Base-by-base conservation (phyloP, 805 yeast genomes). In the Cyberlindnera nakhonratchasimensis region DNA sequence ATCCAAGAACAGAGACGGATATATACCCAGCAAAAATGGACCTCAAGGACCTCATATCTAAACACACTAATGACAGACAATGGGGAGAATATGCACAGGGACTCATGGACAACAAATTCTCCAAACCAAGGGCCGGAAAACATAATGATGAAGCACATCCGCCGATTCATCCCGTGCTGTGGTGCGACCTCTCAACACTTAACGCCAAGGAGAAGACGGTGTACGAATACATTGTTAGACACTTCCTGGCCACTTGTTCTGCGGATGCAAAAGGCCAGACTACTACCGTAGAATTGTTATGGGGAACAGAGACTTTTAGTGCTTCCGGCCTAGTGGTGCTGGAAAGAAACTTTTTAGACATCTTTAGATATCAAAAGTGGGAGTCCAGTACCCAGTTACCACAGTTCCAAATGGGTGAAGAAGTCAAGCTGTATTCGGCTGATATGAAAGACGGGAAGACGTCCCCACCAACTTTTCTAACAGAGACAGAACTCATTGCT, bases 1-100 rank as follows among this genome's bases (percentile, higher is more conserved):
- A 93, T 59, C 99, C 99, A 3, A 83, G 99, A 70, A 93, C 99
- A 0, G 99, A 93, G 58, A 93, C 99, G 0, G 97, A 93, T 60
- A 74, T 66, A 19, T 95, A 86, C 55, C 96, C 96, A 2, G 62
- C 66, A 0, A 70, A 72, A 2, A 87, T 90, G 85, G 87, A 93
- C 55, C 67, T 93, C 37, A 67, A 67, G 41, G 64, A 65, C 1
- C 61, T 88, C 2, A 71, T 93, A 2, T 66, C 64, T n/a, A 76
- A 77, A 20, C 97, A 89, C 51, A 57, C 63, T 0, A 65, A 63
- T 12, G 75, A 77, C 38, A 45, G 64, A 3, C 61, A 61, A 3
- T 91, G 96, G 96, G 95, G 96, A 0, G 45, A 49, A 0, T 89
- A 85, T 57, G 91, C 96, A 0, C 50, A 52, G 10, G 45, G 46